Percentiles rank a stretch among this genome's conserved stretches.
These are phyloP conservation scores for Candida koratica DNA, from an alignment of 805 yeast species.

Conservation along the genomic window DNA sequence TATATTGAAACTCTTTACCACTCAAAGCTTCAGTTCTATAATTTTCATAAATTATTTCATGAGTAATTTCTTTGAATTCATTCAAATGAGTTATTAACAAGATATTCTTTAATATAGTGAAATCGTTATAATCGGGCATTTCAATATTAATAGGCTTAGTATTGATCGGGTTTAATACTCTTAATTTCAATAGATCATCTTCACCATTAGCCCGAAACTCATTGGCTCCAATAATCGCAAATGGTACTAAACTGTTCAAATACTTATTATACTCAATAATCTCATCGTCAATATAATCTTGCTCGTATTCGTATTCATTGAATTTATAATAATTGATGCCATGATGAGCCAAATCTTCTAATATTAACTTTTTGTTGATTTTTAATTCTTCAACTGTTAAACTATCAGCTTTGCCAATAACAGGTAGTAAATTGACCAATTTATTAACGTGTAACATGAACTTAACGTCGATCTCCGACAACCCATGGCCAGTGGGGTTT, in stretches of 20 bases:
- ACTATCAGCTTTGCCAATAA: constrained; percentile 42
- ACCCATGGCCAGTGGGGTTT: constrained; percentile 45
- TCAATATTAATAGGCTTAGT: constrained; percentile 59
- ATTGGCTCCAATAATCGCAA: constrained; percentile 67
- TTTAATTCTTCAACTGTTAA: constrained; percentile 45
- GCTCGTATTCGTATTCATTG: constrained; percentile 55
- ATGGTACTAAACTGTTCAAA: constrained; percentile 61
- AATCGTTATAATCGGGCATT: constrained; percentile 74
- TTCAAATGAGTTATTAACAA: constrained; percentile 78
- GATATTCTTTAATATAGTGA: constrained; percentile 73
- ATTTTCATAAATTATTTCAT: constrained; percentile 80
- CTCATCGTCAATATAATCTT: constrained; percentile 54
- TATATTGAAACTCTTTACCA: constrained; percentile 49
- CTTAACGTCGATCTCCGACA: constrained; percentile 39
- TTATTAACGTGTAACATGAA: constrained; percentile 40
- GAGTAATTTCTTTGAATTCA: constrained; percentile 86
- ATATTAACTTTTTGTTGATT: constrained; percentile 67
- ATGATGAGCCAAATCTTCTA: constrained; percentile 70
- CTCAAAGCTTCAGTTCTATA: constrained; percentile 85
- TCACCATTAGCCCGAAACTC: constrained; percentile 45
- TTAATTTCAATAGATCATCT: constrained; percentile 47
- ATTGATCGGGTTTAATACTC: constrained; percentile 45
- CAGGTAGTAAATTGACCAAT: constrained; percentile 42
- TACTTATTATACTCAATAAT: constrained; percentile 63
- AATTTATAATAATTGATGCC: constrained; percentile 71